Conservation (phyloP, 2,329 filamentous ascomycete genomes). For the Monascus ruber region DNA sequence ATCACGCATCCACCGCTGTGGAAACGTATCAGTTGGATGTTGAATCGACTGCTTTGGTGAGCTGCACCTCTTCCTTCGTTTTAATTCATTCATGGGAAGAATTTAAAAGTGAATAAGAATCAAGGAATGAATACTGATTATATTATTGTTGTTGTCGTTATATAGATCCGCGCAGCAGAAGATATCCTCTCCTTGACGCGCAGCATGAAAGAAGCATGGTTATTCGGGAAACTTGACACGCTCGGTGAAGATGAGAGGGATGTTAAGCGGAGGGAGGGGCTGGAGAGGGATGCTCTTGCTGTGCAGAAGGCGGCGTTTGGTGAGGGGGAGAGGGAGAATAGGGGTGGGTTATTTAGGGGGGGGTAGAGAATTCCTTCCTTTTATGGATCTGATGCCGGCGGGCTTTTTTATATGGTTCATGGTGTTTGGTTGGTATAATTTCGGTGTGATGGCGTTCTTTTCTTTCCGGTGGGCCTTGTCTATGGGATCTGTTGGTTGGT, state of each 20-base stretch:
- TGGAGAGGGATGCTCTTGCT: constrained; percentile 37
- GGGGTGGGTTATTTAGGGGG: neutral
- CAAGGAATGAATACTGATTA: too few species aligned
- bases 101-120: too few species aligned
- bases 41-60: constrained; percentile 47
- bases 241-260: constrained; percentile 35
- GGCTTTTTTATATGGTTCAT: neutral
- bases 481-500: too few species aligned
- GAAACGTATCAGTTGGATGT: constrained; percentile 48
- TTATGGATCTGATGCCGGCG: neutral
- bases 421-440: too few species aligned
- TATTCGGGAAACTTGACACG: constrained; percentile 54
- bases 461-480: too few species aligned
- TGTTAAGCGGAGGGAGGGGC: constrained; percentile 28
- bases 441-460: neutral
- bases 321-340: constrained; percentile 8
- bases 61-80: constrained; percentile 5
- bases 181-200: constrained; percentile 51
- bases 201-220: constrained; percentile 55
- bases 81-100: too few species aligned
- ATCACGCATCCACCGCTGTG: constrained; percentile 45
- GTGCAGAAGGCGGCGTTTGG: constrained; percentile 30
- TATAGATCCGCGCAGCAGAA: constrained; percentile 49
- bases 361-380: neutral
- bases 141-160: neutral